These are phyloP conservation scores for Botryotinia globosa DNA, from an alignment of 2,329 filamentous ascomycete genomes.

Conservation along the genomic window DNA sequence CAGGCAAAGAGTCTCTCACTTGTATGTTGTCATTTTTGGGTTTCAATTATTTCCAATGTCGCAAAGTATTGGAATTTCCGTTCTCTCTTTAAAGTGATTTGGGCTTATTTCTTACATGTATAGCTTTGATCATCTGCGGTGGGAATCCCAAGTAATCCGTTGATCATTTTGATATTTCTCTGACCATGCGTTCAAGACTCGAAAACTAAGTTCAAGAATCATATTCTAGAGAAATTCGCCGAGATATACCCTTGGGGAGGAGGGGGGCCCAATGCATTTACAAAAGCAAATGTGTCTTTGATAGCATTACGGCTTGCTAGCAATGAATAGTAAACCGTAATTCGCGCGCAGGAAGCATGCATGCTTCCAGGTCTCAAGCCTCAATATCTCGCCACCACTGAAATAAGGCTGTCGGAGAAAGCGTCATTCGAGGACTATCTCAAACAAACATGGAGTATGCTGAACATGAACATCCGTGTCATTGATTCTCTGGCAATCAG, in stretches of 20 bases:
- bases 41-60: not conserved
- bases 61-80: not conserved
- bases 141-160: not conserved
- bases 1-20: fast-evolving
- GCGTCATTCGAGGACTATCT: not conserved
- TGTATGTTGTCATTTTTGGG: not conserved
- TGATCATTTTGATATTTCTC: not conserved
- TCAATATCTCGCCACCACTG: not conserved
- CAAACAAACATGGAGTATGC: not conserved
- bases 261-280: too few species aligned
- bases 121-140: not conserved
- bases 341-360: not conserved
- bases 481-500: not conserved
- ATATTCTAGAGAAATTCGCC: too few species aligned
- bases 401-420: not conserved
- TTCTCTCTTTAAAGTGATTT: not conserved
- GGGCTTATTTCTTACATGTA: not conserved
- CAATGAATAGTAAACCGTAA: not conserved
- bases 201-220: not conserved
- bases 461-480: not conserved
- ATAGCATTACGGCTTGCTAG: not conserved
- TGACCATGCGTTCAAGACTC: not conserved
- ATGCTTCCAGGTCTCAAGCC: not conserved
- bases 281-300: too few species aligned
- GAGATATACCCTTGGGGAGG: too few species aligned